phyloP scores from a whole-genome alignment of 2,329 filamentous ascomycete species.

The Penicillium paneum region DNA sequence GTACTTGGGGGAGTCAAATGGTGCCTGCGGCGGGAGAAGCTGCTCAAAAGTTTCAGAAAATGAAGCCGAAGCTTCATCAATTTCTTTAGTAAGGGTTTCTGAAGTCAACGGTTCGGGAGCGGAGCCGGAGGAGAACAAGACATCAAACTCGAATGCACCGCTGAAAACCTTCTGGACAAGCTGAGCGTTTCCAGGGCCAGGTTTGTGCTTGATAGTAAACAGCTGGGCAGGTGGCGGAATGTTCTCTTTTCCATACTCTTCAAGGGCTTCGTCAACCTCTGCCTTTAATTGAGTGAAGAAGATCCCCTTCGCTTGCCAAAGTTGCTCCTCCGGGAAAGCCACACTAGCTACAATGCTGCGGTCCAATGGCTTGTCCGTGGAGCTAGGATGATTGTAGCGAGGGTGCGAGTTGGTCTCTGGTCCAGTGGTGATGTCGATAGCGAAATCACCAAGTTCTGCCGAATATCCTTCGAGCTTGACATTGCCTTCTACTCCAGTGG shows the following conservation, averaged over 20 bases:
- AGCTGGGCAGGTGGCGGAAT: slow-evolving; percentile 80
- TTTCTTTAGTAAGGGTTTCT: slow-evolving; percentile 67
- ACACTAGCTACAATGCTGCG: slow-evolving; percentile 72
- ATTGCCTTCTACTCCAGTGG: slow-evolving; percentile 56
- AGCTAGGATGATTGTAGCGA: slow-evolving; percentile 58
- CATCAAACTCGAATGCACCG: slow-evolving; percentile 85
- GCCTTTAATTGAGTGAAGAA: slow-evolving; percentile 62
- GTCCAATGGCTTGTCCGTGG: slow-evolving; percentile 67
- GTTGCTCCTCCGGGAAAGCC: slow-evolving; percentile 60
- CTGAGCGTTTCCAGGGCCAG: slow-evolving; percentile 69
- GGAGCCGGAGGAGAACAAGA: slow-evolving; percentile 81
- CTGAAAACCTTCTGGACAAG: slow-evolving; percentile 88
- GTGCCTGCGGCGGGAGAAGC: slow-evolving; percentile 69
- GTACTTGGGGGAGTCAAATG: slow-evolving; percentile 72
- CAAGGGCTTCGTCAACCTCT: slow-evolving; percentile 58
- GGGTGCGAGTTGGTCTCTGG: slow-evolving; percentile 60
- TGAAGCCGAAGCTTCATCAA: slow-evolving; percentile 61
- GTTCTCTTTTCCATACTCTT: slow-evolving; percentile 60
- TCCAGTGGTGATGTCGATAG: slow-evolving; percentile 71
- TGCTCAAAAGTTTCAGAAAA: slow-evolving; percentile 74
- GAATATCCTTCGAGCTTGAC: slow-evolving; percentile 71
- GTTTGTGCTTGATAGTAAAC: slow-evolving; percentile 69
- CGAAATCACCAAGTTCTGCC: slow-evolving; percentile 72
- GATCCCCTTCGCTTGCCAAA: slow-evolving; percentile 79
- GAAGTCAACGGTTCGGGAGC: slow-evolving; percentile 53